Conservation (phyloP, 768 basidiomycete genomes). For the Tylopilus subfusipes region DNA sequence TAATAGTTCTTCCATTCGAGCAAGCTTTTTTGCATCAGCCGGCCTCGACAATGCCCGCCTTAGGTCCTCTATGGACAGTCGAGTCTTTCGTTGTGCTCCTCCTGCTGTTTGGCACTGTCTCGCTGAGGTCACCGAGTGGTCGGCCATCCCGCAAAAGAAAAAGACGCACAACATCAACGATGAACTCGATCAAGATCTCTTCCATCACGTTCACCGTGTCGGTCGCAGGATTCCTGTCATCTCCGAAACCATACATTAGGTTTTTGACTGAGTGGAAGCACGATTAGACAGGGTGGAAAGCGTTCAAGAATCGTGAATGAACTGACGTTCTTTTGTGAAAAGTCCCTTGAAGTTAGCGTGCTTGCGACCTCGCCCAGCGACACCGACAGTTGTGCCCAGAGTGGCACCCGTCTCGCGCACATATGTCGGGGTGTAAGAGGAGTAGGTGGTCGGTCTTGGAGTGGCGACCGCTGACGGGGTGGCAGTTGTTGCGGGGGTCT, state of each 20-base stretch:
- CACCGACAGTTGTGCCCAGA: slow-evolving; percentile 36
- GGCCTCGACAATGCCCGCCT: slow-evolving; percentile 74
- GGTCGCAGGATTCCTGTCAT: slow-evolving; percentile 81
- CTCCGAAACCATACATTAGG: slow-evolving; percentile 92
- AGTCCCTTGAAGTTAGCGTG: slow-evolving; percentile 69
- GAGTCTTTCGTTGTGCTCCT: slow-evolving; percentile 63
- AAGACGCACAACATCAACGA: slow-evolving; percentile 77
- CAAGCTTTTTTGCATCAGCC: slow-evolving; percentile 89
- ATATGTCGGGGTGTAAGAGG: slow-evolving; percentile 53
- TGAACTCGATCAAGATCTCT: slow-evolving; percentile 87
- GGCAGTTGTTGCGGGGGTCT: slow-evolving; percentile 30
- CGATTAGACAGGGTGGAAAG: slow-evolving; percentile 10
- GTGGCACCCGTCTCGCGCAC: slow-evolving; percentile 44
- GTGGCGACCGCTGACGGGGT: slow-evolving; percentile 30
- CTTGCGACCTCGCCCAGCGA: slow-evolving; percentile 52
- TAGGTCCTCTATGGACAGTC: slow-evolving; percentile 84
- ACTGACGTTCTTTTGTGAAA: slow-evolving; percentile 79
- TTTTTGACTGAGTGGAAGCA: slow-evolving; percentile 55
- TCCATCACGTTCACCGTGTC: slow-evolving; percentile 93
- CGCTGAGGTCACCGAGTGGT: slow-evolving; percentile 5
- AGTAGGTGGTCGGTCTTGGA: slow-evolving; percentile 46
- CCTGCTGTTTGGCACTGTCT: slow-evolving; percentile 70
- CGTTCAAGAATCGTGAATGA: not conserved
- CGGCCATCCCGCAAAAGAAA: slow-evolving; percentile 9
- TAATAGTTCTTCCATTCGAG: slow-evolving; percentile 85